Base-by-base conservation (phyloP, 768 basidiomycete genomes). In the Goffeauzyma gilvescens region DNA sequence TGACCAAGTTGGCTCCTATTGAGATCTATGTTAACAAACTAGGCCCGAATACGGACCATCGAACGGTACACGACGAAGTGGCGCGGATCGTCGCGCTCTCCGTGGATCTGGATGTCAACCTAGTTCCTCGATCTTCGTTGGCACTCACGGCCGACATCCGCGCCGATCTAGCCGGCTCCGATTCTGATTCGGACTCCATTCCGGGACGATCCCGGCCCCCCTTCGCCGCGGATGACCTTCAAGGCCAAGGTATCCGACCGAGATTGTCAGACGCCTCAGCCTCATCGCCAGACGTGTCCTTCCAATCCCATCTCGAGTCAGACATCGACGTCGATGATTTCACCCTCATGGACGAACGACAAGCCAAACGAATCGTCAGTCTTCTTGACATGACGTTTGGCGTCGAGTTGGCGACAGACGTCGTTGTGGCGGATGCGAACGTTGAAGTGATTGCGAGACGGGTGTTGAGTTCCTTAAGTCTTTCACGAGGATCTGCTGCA, bases 401-500 rank as follows among this genome's bases (percentile, higher is more conserved):
- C 20, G 79, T 95, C 30, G 89, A 96, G 56, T 79, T 86, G 59
- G 78, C 77, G 7, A 74, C 77, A 18, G 84, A 90, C 55, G 86
- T 98, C 27, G 71, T 98, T 37, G 70, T 96, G 35, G 90, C 85
- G 2, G 86, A 93, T 55, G 87, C 93, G 21, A 96, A 96, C 63
- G 62, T 95, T 56, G 73, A 75, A n/a, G 70, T 78, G 21, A 66
- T 98, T 46, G 76, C 85, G 2, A 79, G 79, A 54, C 71, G 85
- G 55, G 82, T 98, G 53, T 63, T 89, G 49, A 72, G 64, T 3
- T 55, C 59, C 24, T 54, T 51, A 42, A 58, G 59, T 32, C 45
- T 63, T n/a, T n/a, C n/a, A n/a, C n/a, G n/a, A n/a, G n/a, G n/a
- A n/a, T n/a, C n/a, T n/a, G n/a, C n/a, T n/a, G n/a, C n/a, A n/a